Conservation (phyloP, 1,284 basidiomycete genomes). For the Wallemia mellicola region DNA sequence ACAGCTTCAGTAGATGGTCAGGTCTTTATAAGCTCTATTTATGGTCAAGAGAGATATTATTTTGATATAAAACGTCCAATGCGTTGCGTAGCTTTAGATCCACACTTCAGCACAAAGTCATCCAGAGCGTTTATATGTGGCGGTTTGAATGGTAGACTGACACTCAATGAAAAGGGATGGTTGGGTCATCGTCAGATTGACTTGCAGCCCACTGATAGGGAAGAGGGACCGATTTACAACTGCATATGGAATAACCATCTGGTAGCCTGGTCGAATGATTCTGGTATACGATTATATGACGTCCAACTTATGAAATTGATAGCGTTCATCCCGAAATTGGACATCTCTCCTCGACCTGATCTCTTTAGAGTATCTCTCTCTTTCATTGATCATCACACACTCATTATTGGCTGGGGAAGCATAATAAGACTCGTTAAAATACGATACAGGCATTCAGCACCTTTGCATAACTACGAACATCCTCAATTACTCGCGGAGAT, state of each 20-base stretch:
- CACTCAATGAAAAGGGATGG: conserved; percentile 84
- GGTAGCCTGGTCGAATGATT: conserved; percentile 89
- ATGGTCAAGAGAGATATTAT: conserved; percentile 47
- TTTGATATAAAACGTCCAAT: conserved; percentile 85
- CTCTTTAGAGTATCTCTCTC: conserved; percentile 68
- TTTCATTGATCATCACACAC: conserved; percentile 71
- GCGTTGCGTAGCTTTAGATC: conserved; percentile 66
- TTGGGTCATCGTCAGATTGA: conserved; percentile 72
- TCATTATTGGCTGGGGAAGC: conserved; percentile 84
- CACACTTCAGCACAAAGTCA: conserved; percentile 50
- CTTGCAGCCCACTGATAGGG: conserved; percentile 35
- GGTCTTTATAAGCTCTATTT: conserved; percentile 59
- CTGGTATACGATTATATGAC: conserved; percentile 89
- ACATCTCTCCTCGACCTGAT: conserved; percentile 58
- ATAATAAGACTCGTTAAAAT: conserved; percentile 70
- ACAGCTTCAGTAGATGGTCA: conserved; percentile 92
- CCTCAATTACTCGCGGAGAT: conserved; percentile 31
- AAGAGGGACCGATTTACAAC: conserved; percentile 71
- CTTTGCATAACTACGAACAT: background rate
- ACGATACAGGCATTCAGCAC: conserved; percentile 24
- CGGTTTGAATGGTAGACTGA: conserved; percentile 61
- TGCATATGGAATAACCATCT: conserved; percentile 56
- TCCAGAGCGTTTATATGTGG: conserved; percentile 74
- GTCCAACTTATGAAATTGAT: conserved; percentile 46
- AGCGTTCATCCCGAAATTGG: conserved; percentile 54